phyloP scores from a whole-genome alignment of 2,329 filamentous ascomycete species.

The Cercospora sp. region DNA sequence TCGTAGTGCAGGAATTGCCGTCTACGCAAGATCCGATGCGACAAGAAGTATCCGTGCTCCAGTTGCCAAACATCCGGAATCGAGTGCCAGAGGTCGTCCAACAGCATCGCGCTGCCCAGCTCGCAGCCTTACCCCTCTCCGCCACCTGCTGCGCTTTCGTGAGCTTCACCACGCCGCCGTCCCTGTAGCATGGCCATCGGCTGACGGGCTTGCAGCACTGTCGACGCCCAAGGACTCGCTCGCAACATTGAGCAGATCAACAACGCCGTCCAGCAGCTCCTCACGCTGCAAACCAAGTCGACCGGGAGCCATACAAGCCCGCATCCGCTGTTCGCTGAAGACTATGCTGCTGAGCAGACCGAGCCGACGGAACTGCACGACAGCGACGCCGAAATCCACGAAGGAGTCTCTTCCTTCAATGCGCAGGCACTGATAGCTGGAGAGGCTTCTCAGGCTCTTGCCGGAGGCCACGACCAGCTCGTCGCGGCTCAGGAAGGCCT shows the following conservation, averaged over 20 bases:
- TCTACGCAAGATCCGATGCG: conserved; percentile 19
- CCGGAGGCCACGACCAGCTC: conserved; percentile 15
- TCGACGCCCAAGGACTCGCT: conserved; percentile 7
- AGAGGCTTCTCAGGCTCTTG: conserved; percentile 19
- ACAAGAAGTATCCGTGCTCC: conserved; percentile 19
- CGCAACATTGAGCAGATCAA: conserved; percentile 19
- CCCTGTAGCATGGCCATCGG: not conserved
- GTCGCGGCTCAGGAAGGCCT: conserved; percentile 17
- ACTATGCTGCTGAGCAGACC: conserved; percentile 1
- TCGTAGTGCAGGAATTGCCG: conserved; percentile 16
- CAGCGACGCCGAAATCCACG: conserved; percentile 12
- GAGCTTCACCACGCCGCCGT: not conserved
- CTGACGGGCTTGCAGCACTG: not conserved
- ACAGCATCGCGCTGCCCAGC: not conserved
- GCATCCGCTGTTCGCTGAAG: not conserved
- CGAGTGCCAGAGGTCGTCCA: conserved; percentile 11
- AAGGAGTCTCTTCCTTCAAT: conserved; percentile 17
- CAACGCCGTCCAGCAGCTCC: conserved; percentile 14
- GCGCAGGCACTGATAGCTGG: conserved; percentile 16
- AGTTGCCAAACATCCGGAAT: conserved; percentile 19
- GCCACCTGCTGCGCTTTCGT: not conserved
- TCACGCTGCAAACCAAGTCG: conserved; percentile 3
- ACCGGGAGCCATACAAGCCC: not conserved
- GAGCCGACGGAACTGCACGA: conserved; percentile 1
- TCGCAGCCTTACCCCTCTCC: not conserved